Conservation (phyloP, 2,329 filamentous ascomycete genomes). For the Macroventuria anomochaeta region DNA sequence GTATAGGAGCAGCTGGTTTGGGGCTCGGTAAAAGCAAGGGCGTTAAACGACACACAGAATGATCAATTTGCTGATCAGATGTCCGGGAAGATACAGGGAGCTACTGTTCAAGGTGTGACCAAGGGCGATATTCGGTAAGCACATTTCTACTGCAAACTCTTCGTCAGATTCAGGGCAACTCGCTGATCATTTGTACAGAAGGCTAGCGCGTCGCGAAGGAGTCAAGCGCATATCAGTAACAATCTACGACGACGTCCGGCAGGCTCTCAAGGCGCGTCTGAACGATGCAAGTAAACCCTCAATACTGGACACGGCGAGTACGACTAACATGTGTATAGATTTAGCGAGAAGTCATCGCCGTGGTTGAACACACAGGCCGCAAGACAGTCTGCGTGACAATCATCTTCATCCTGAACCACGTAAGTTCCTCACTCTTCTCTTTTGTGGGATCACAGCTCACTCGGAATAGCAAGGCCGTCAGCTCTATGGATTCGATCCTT, state of each 20-base stretch:
- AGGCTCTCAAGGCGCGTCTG: constrained; percentile 60
- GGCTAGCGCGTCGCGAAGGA: constrained; percentile 76
- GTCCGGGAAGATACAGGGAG: constrained; percentile 40
- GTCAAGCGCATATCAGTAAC: constrained; percentile 72
- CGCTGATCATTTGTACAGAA: constrained; percentile 49
- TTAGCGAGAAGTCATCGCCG: constrained; percentile 28
- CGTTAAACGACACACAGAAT: constrained; percentile 33
- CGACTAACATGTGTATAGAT: constrained; percentile 25
- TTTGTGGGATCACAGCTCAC: not conserved
- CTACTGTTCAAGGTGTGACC: constrained; percentile 44
- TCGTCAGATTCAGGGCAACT: not conserved
- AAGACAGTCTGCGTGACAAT: constrained; percentile 41
- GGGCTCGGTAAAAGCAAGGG: constrained; percentile 29
- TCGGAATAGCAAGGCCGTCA: constrained; percentile 7
- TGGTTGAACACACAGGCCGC: constrained; percentile 36
- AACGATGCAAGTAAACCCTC: constrained; percentile 22
- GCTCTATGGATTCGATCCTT: constrained; percentile 17
- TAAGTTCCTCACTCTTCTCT: constrained; percentile 19
- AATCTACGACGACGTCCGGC: constrained; percentile 69
- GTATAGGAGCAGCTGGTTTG: constrained; percentile 23
- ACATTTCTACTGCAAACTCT: not conserved
- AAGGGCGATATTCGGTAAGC: constrained; percentile 46
- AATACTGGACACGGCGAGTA: too few relatives aligned
- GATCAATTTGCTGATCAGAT: constrained; percentile 11
- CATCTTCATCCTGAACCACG: constrained; percentile 40